Evolutionary conservation across 768 basidiomycete species (phyloP).

Genomic region (Porphyrellus cyaneotinctus): DNA sequence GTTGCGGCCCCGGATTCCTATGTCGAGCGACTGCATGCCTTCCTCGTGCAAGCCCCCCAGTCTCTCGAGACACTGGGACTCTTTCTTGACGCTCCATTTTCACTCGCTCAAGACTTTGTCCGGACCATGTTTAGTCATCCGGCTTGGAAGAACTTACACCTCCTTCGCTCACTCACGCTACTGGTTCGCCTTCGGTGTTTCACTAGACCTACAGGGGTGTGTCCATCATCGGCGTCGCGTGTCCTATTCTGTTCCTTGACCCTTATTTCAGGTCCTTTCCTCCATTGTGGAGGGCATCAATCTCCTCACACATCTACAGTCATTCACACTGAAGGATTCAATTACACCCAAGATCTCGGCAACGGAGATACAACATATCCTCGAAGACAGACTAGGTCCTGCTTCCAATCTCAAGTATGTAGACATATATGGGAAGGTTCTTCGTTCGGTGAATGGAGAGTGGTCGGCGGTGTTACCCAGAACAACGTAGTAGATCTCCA

Average conservation of each 20-base stretch:
- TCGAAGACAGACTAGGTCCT: neutral
- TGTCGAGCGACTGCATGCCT: neutral
- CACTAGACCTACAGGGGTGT: neutral
- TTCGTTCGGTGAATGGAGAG: constrained; percentile 4
- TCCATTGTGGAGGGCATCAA: neutral
- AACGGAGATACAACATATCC: neutral
- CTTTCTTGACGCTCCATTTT: neutral
- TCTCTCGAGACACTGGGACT: constrained; percentile 4
- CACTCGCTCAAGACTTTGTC: neutral
- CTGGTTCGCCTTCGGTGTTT: neutral
- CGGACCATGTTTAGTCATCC: neutral
- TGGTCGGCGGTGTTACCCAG: neutral
- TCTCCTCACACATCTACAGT: neutral
- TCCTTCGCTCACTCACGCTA: constrained; percentile 10
- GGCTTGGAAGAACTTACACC: neutral
- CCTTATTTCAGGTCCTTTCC: neutral
- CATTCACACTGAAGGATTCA: neutral
- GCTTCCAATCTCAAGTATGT: neutral
- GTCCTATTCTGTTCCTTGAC: neutral
- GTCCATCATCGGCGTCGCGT: neutral
- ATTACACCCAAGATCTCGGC: no score
- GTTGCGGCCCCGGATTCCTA: neutral
- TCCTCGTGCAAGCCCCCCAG: neutral
- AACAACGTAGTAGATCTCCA: neutral
- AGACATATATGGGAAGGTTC: neutral